Evolutionary conservation across 2,329 filamentous ascomycete genomes (phyloP).

Genomic region (Aspergillus pseudotamarii): DNA sequence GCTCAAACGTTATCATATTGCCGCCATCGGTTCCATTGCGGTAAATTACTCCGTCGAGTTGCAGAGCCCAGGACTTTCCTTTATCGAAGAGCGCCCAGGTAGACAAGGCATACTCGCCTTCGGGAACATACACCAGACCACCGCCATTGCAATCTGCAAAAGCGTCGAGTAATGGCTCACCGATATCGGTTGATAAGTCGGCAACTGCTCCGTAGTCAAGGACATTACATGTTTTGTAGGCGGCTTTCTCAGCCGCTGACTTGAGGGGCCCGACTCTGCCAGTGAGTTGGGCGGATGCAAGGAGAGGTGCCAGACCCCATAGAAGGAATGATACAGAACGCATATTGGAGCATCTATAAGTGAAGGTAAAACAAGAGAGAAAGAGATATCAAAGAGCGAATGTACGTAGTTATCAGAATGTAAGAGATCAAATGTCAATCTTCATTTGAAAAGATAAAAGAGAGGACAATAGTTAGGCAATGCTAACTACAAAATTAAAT

Average conservation of each 20-base stretch:
- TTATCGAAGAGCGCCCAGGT: constrained; percentile 54
- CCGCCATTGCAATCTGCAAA: constrained; percentile 55
- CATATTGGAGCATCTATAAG: too few species aligned
- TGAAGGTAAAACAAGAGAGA: too few species aligned
- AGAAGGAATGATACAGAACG: too few species aligned
- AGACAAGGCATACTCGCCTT: constrained; percentile 53
- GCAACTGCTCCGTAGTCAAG: constrained; percentile 56
- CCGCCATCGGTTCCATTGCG: constrained; percentile 53
- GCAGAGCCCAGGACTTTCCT: constrained; percentile 53
- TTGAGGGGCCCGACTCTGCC: constrained; percentile 51
- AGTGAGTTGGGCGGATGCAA: constrained; percentile 41
- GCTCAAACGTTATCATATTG: constrained; percentile 58
- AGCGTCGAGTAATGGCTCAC: constrained; percentile 51
- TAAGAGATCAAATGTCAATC: too few species aligned
- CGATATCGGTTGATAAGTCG: constrained; percentile 55
- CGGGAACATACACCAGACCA: constrained; percentile 54
- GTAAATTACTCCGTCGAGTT: constrained; percentile 57
- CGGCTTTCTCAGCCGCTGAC: constrained; percentile 45
- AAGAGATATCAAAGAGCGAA: too few species aligned
- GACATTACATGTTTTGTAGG: constrained; percentile 55
- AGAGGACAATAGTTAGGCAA: too few species aligned
- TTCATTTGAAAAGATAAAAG: too few species aligned
- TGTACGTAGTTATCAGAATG: too few species aligned
- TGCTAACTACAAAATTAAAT: too few species aligned
- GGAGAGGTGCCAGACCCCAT: constrained; percentile 27